Conservation (phyloP, 2,329 filamentous ascomycete species). For the Calonectria pseudoreteaudii region DNA sequence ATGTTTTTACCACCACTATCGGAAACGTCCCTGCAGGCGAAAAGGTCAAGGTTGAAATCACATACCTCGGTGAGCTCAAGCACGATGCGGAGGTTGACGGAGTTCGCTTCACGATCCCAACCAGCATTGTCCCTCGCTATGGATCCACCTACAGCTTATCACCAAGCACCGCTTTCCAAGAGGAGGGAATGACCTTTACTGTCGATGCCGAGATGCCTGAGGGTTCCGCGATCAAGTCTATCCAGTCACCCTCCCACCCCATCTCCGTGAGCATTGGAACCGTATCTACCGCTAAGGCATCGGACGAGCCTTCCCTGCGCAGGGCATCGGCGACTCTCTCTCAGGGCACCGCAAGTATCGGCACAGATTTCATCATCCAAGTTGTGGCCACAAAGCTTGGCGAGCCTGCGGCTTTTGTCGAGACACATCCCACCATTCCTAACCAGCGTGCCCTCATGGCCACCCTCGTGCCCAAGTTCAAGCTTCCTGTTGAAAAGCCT, state of each 20-base stretch:
- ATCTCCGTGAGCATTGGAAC: constrained; percentile 74
- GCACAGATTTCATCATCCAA: constrained; percentile 75
- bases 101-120: constrained; percentile 77
- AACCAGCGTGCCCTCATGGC: constrained; percentile 76
- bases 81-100: constrained; percentile 77
- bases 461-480: constrained; percentile 77
- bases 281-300: constrained; percentile 52
- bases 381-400: constrained; percentile 70
- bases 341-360: constrained; percentile 63
- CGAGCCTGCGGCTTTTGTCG: constrained; percentile 73
- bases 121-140: constrained; percentile 75
- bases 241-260: constrained; percentile 77
- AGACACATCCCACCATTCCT: constrained; percentile 71
- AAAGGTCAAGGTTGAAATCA: constrained; percentile 70
- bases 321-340: constrained; percentile 73
- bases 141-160: constrained; percentile 48
- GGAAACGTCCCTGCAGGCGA: constrained; percentile 74
- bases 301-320: constrained; percentile 63
- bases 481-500: constrained; percentile 63
- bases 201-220: constrained; percentile 60
- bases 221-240: constrained; percentile 66
- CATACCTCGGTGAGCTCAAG: constrained; percentile 77
- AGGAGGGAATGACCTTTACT: constrained; percentile 43
- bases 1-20: constrained; percentile 76
- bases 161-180: constrained; percentile 2